Conservation (phyloP, 768 basidiomycete species). For the Termitomyces sp. region DNA sequence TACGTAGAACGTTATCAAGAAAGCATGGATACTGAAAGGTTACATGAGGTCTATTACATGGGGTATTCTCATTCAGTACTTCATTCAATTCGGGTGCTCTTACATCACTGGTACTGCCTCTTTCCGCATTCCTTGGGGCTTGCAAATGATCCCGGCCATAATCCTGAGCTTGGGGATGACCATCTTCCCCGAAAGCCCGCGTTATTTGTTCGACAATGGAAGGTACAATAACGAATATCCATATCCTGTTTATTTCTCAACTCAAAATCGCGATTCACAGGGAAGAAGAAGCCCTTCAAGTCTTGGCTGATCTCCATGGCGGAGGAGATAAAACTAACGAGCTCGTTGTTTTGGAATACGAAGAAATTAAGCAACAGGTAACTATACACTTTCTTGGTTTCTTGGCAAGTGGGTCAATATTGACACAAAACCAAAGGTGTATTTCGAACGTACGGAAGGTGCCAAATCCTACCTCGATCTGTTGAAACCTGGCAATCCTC, state of each 20-base stretch:
- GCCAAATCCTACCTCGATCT: conserved; percentile 70
- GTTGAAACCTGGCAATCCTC: conserved; percentile 59
- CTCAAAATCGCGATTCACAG: conserved; percentile 16
- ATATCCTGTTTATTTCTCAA: background rate
- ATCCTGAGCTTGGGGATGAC: conserved; percentile 66
- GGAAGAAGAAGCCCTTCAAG: conserved; percentile 62
- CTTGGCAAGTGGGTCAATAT: background rate
- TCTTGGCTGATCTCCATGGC: conserved; percentile 75
- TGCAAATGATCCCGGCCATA: conserved; percentile 78
- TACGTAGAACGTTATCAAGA: conserved; percentile 7
- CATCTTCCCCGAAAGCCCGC: conserved; percentile 66
- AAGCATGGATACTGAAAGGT: background rate
- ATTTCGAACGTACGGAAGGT: conserved; percentile 65
- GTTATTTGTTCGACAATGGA: conserved; percentile 66
- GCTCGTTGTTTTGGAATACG: conserved; percentile 66
- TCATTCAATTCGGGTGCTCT: conserved; percentile 73
- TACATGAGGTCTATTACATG: conserved; percentile 57
- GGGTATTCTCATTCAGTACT: conserved; percentile 76
- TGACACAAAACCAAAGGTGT: conserved; percentile 22
- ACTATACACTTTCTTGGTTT: conserved; percentile 12
- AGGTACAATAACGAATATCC: conserved; percentile 28
- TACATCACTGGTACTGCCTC: conserved; percentile 68
- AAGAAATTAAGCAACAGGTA: conserved; percentile 59
- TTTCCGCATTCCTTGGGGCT: conserved; percentile 78
- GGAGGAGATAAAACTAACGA: conserved; percentile 52